Percentiles rank a stretch among this genome's conserved stretches.
Conservation (phyloP, 805 yeast genomes). For the Citeromyces nyonsensis region DNA sequence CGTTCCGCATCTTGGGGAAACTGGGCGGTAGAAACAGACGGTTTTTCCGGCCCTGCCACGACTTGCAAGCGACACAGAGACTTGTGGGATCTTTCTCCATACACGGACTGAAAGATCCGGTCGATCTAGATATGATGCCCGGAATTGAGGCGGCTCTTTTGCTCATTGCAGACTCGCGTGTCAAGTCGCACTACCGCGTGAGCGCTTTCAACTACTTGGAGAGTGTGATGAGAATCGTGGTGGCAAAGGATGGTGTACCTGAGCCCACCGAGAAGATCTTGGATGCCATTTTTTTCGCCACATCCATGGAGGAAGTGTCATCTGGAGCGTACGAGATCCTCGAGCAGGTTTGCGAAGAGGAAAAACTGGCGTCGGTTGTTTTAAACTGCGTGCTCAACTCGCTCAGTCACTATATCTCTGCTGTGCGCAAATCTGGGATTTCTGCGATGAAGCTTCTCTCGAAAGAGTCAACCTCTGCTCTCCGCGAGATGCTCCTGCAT, state of each 20-base stretch:
- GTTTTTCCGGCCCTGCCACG: slow-evolving; percentile 62
- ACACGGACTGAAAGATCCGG: slow-evolving; percentile 46
- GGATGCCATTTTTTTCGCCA: slow-evolving; percentile 41
- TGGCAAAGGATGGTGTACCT: slow-evolving; percentile 10
- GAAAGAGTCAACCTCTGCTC: slow-evolving; percentile 41
- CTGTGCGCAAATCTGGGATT: slow-evolving; percentile 59
- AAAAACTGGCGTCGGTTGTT: too few relatives aligned
- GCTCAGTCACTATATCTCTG: slow-evolving; percentile 57
- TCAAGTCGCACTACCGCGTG: slow-evolving; percentile 49
- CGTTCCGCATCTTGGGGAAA: slow-evolving; percentile 85
- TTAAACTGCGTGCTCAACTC: slow-evolving; percentile 18
- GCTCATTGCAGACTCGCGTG: slow-evolving; percentile 52
- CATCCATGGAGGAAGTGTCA: slow-evolving; percentile 55
- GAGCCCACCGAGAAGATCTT: too few relatives aligned
- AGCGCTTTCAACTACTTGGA: slow-evolving; percentile 68
- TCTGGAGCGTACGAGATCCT: slow-evolving; percentile 53
- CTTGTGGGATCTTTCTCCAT: slow-evolving; percentile 58
- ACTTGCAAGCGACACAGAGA: slow-evolving; percentile 34
- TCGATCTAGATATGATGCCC: slow-evolving; percentile 69
- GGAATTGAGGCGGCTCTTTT: slow-evolving; percentile 70
- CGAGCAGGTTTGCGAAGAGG: slow-evolving; percentile 39
- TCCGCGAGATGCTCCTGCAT: slow-evolving; percentile 77
- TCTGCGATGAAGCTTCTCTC: slow-evolving; percentile 48
- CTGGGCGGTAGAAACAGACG: slow-evolving; percentile 91
- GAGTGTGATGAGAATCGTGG: slow-evolving; percentile 48